Base-by-base conservation (phyloP, 345 rosid species). In the Zanthoxylum bungeanum region DNA sequence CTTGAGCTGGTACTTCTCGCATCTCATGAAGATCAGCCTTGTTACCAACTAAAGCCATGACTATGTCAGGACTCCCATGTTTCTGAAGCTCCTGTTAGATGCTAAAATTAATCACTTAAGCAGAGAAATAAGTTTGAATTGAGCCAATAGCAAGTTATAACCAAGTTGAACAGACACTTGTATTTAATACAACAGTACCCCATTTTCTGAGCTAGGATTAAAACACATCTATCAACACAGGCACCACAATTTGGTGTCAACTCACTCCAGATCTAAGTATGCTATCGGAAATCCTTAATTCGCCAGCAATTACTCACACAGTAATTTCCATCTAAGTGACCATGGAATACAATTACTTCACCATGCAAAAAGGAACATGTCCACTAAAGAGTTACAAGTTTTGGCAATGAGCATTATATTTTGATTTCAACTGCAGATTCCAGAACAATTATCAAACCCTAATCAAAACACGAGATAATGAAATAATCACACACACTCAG, bases 1-100 rank as follows among this genome's bases (percentile, higher is more conserved):
- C 97, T 76, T 92, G 88, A 14, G 77, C 76, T 22, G 83, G 68
- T 33, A 94, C 98, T 90, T 92, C 92, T 71, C 98, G 84, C 30
- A 76, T 89, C 68, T 89, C 97, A 68, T 86, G 85, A 80, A 92
- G 92, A 82, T 94, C 98, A 49, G 97, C 98, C 80, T 94, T 94
- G 87, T 94, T 94, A 76, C 97, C 98, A 67, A 94, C 98, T 78
- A 94, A 82, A 77, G 97, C 97, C 97, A 92, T 82, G 37, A 94
- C 95, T 79, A 94, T 94, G 72, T 90, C 92, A 65, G 97, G 91
- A 84, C 91, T 89, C 71, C 98, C 98, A 73, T 94, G 98, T 77
- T 94, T 94, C 78, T 94, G 97, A 71, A 94, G 84, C 81, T 94
- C 97, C 98, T 94, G 88, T 72, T 40, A 65, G 60, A 83, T 16